Conservation (phyloP, 495 filamentous ascomycete genomes). For the Hypoxylon rickii region DNA sequence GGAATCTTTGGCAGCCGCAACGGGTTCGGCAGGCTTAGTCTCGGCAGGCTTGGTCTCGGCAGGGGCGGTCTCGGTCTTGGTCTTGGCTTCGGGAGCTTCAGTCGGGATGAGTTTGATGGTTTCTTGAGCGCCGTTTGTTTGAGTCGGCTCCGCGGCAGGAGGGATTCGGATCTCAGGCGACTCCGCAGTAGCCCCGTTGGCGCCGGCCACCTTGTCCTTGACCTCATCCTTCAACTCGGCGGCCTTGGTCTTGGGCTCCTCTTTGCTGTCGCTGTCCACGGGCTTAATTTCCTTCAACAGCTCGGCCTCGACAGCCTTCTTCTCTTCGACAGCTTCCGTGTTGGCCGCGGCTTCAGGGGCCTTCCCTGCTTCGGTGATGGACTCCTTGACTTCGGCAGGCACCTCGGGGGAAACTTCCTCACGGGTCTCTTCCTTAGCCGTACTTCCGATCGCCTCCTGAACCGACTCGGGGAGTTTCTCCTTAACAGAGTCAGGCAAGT, state of each 20-base stretch:
- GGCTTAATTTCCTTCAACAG: constrained; percentile 55
- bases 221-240: constrained; percentile 11
- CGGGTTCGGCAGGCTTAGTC: constrained; percentile 31
- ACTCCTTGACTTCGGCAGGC: constrained; percentile 75
- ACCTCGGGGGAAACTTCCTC: constrained; percentile 58
- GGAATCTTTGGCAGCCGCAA: constrained; percentile 27
- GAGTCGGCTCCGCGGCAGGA: constrained; percentile 21
- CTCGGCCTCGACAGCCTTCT: constrained; percentile 75
- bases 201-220: constrained; percentile 6
- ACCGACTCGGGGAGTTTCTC: constrained; percentile 40
- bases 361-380: constrained; percentile 64
- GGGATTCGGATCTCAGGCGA: constrained; percentile 29
- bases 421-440: constrained; percentile 35
- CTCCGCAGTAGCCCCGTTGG: constrained; percentile 14
- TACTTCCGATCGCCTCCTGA: constrained; percentile 31
- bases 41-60: constrained; percentile 4
- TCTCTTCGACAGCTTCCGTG: constrained; percentile 71
- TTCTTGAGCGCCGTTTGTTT: constrained; percentile 20
- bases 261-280: constrained; percentile 48
- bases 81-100: constrained; percentile 9
- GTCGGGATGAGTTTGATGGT: constrained; percentile 13
- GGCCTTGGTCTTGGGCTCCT: constrained; percentile 28
- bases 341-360: constrained; percentile 74
- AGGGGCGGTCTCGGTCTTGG: too few species aligned
- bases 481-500: constrained; percentile 44